Conservation (phyloP, 371 early-diverging fungal species). For the Choanephora cucurbitarum region DNA sequence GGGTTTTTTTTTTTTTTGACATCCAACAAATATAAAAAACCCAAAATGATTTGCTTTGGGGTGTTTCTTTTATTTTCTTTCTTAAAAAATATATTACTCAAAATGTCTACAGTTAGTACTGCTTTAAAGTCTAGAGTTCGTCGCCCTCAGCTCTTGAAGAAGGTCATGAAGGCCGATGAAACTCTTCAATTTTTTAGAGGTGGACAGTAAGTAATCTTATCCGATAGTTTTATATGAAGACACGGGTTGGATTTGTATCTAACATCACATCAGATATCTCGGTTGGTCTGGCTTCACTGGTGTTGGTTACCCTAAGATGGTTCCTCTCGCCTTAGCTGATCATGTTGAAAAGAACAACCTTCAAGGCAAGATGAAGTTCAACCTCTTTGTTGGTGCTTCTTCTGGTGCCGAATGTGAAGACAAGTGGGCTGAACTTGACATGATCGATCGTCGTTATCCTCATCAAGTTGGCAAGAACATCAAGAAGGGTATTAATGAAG, state of each 20-base stretch:
- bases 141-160: slow-evolving; percentile 48
- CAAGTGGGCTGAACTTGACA: slow-evolving; percentile 48
- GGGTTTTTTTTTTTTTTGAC: slow-evolving; percentile 3
- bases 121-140: slow-evolving; percentile 51
- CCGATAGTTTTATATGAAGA: no score
- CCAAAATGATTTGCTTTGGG: slow-evolving; percentile 7
- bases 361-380: slow-evolving; percentile 57
- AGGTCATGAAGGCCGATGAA: slow-evolving; percentile 51
- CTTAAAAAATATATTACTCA: neutral
- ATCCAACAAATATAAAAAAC: slow-evolving; percentile 7
- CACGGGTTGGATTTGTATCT: neutral
- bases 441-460: slow-evolving; percentile 60
- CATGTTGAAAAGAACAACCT: slow-evolving; percentile 56
- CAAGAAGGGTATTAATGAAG: slow-evolving; percentile 55
- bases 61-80: slow-evolving; percentile 6
- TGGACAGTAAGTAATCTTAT: slow-evolving; percentile 48
- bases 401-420: slow-evolving; percentile 55
- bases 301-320: slow-evolving; percentile 59
- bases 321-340: slow-evolving; percentile 52
- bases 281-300: slow-evolving; percentile 59
- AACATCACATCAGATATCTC: slow-evolving; percentile 30
- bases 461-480: slow-evolving; percentile 58
- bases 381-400: slow-evolving; percentile 56
- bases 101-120: slow-evolving; percentile 47
- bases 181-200: slow-evolving; percentile 49